Evolutionary conservation across 768 basidiomycete genomes (phyloP), one percentile per base, ranked within the genome.

Genomic region (Psilocybe cyanescens): DNA sequence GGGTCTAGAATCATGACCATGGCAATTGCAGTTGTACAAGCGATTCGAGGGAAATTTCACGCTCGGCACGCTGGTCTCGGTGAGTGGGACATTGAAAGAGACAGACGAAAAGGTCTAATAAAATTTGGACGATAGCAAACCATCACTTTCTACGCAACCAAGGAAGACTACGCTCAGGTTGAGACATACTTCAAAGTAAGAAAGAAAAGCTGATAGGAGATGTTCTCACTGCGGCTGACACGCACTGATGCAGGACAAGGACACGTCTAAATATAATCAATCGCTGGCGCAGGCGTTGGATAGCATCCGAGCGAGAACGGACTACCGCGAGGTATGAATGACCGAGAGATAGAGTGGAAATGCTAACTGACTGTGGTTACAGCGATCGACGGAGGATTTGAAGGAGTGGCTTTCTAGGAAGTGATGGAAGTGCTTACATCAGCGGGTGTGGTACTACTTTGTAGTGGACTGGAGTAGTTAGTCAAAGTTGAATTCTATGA

Each of bases 161-260:
- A 88, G 63, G 74, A 84, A 60, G 96, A 97, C 75, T 80, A 83
- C 45, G 75, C 86, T 55, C 79, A 78, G 19, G 81, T 86, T 12
- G 81, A 82, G 55, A 82, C 75, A 3, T 97, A 93, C 81, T 98
- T 95, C 81, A 83, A 88, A 80, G 90, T 87, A 72, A 72, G 75
- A 55, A 44, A 41, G 45, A 33, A 11, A 33, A 24, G 30, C 24
- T 30, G 35, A 39, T 54, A 45, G 24, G 28, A 49, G 31, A 19
- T 19, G 41, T 48, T 53, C 59, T 64, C 58, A 50, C 61, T 61
- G 57, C 56, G n/a, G 44, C 63, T 70, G 67, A 71, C 64, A 60
- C 17, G 8, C 48, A 55, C 57, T 71, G 65, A 71, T 58, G 48
- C 61, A 89, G 86, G 79, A 79, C 70, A 89, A 86, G 74, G 86